These are phyloP conservation scores for Fraxinus platypoda DNA, from an alignment of 305 asterid species.

Conservation along the genomic window DNA sequence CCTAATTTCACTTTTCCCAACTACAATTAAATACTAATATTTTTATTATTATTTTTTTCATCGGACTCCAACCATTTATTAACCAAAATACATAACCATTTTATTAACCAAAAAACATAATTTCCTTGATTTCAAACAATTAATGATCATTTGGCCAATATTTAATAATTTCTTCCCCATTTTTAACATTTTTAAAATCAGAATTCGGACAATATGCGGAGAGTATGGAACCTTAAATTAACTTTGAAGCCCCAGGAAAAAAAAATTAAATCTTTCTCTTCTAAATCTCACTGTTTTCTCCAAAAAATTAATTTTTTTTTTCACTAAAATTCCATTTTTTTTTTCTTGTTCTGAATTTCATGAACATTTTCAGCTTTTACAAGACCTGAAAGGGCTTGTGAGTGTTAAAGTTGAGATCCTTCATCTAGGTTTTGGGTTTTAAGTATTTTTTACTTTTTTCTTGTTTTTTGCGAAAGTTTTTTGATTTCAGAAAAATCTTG, in stretches of 20 bases:
- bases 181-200: conserved; percentile 33
- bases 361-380: conserved; percentile 10
- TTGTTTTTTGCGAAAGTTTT: not conserved
- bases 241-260: conserved; percentile 27
- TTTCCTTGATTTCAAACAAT: conserved; percentile 45
- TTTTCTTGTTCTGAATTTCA: not conserved
- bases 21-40: not conserved
- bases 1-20: not conserved
- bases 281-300: not conserved
- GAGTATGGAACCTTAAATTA: conserved; percentile 44
- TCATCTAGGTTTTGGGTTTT: conserved; percentile 34
- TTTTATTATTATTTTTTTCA: conserved; percentile 16
- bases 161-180: conserved; percentile 33
- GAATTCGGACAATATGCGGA: conserved; percentile 50
- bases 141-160: conserved; percentile 45
- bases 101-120: conserved; percentile 82
- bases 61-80: conserved; percentile 77
- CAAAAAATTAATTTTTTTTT: not conserved
- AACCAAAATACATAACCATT: conserved; percentile 81
- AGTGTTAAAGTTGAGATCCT: conserved; percentile 25
- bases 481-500: not conserved
- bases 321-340: not conserved
- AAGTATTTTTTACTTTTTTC: not conserved
- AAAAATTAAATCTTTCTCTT: not conserved
- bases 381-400: conserved; percentile 20